Base-by-base conservation (phyloP, 1,139 yeast genomes). In the Wickerhamomyces sp. region DNA sequence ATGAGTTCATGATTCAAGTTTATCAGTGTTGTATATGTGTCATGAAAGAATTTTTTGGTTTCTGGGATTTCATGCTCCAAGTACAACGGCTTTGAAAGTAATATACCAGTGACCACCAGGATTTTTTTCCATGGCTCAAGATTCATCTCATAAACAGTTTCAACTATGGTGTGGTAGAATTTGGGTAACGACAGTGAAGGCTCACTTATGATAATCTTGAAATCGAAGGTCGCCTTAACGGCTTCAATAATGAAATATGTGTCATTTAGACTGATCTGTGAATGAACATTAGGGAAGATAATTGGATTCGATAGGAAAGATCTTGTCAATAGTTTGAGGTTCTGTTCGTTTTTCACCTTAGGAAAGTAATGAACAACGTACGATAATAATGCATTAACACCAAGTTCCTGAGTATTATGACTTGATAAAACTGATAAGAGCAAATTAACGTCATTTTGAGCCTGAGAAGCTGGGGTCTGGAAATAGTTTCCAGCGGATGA, bases 291-390 rank as follows among this genome's bases (percentile, higher is more conserved):
- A 32, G 51, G 39, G 52, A 76, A 76, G 37, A 78, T 66, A 1
- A 65, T 48, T 0, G 76, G 72, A 38, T 73, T 74, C 46, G 65
- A 62, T 38, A 80, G 58, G 36, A 81, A 68, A 38, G 76, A 72
- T 15, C 70, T 63, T 3, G 80, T 56, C 5, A 83, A 56, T 5
- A 81, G 54, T 29, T 71, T 61, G 26, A 84, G 59, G 53, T 84
- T 83, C 41, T 67, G 68, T 40, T 72, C 78, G 40, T 74, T 72
- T 52, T 78, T 80, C 33, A 84, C 64, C 29, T 68, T 72, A 1
- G 92, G 89, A 28, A 81, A 60, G 53, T 79, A 78, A 52, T 78
- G 76, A 34, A 72, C 78, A 10, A 78, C 49, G 49, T 76, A 75
- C 1, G 84, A 78, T 29, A 80, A 55, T 3, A 72, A 49, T 39